Evolutionary conservation across 2,329 filamentous ascomycete genomes (phyloP), one percentile per base, ranked within the genome.

Genomic region (Fusarium transvaalense): DNA sequence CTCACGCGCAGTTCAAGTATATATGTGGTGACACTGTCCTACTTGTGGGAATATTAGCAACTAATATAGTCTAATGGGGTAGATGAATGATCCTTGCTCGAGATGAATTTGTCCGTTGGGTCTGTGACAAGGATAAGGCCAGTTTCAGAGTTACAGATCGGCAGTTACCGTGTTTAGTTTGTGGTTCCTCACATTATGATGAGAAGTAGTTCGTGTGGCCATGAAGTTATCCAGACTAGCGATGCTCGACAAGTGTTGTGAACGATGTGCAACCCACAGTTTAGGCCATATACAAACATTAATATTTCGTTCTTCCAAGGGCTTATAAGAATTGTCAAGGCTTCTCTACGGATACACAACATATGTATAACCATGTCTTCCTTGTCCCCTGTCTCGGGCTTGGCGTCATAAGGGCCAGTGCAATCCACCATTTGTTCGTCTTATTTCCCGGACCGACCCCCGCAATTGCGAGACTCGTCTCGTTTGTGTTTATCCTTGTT

Each of bases 61-160:
- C 9, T 42, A 45, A 10, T 42, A 31, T 37, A 46, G 32, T 29
- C 10, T 25, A 37, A 58, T 41, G 34, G 37, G 27, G 41, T 37
- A 21, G 31, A 34, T 48, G 37, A 43, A 38, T 37, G 43, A 52
- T 57, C 56, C 61, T 42, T 47, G 51, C 39, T 38, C 27, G 39
- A 41, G 19, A 56, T 27, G 42, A 47, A 45, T 57, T 27, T 53
- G 32, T 56, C 48, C 50, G 56, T 42, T 51, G 45, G 60, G 60
- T 19, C 32, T 64, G 21, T 66, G 57, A 31, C 61, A 67, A 63
- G 66, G 66, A 38, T 69, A 13, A 13, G 34, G n/a, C 65, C 37
- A 27, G 65, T 68, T 68, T 63, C 61, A 69, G 23, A 41, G 45
- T 69, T 67, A 66, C 48, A 66, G 61, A 69, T 69, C 43, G 35